Evolutionary conservation across 2,329 filamentous ascomycete genomes (phyloP), one percentile per base, ranked within the genome.

Genomic region (Tolypocladium ovalisporum): DNA sequence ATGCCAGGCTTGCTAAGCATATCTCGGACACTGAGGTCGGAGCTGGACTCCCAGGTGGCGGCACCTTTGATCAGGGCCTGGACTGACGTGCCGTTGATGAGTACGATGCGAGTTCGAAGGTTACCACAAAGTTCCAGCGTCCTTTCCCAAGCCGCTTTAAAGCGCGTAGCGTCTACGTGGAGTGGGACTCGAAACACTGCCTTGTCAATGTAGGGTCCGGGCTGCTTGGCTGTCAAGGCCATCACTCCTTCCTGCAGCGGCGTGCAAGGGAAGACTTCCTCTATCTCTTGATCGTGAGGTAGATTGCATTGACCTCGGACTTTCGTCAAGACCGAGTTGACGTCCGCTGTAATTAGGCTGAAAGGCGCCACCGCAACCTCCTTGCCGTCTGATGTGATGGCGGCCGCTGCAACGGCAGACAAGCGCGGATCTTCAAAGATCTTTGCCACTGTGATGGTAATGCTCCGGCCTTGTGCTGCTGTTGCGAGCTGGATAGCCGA

Each of bases 201-300:
- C 36, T 66, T 65, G 1, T 68, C 66, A 7, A 74, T 65, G 42
- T 77, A 76, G 0, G 67, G 67, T 1, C 70, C 73, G 0, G 53
- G 57, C 1, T 62, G 54, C 19, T 68, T 65, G 27, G 61, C 62
- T 1, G 72, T 65, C 1, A 74, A 61, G 0, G 70, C 67, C 52
- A 76, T 66, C 1, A 76, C 65, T 1, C 70, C 72, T 57, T 72
- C 70, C 54, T 76, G 74, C 1, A 76, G 62, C 3, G 69, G 64
- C 5, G 72, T 70, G 62, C 71, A 74, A 2, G 73, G 74, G 51
- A 71, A 75, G 1, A 70, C 61, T 54, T 76, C 71, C 32, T 68
- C 54, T 15, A 70, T 56, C n/a, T n/a, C n/a, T n/a, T n/a, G n/a
- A n/a, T n/a, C n/a, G n/a, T n/a, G n/a, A n/a, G n/a, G n/a, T n/a